A percentile compares a stretch with the other conserved stretches of the same genome.
Evolutionary conservation across 176 grass and related monocot genomes (phyloP).

Genomic region (Olyra latifolia): DNA sequence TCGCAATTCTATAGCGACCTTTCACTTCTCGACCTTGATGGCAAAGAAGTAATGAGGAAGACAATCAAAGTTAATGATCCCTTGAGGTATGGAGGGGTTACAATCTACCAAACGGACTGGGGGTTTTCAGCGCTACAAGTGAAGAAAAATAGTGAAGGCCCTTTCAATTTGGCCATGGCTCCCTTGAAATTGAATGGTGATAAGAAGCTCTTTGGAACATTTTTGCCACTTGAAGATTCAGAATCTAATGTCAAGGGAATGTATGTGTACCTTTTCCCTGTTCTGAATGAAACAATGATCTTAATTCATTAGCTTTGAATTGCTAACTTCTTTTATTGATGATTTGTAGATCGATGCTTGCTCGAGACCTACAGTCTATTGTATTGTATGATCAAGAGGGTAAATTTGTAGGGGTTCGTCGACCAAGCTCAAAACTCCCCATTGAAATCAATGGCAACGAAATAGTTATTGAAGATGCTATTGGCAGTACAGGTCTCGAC

Average conservation of each 20-base stretch:
- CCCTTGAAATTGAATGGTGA: constrained; percentile 77
- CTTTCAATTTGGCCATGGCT: constrained; percentile 91
- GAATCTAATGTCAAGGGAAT: constrained; percentile 84
- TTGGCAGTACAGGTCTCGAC: constrained; percentile 88
- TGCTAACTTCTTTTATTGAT: constrained; percentile 15
- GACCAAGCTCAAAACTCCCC: constrained; percentile 82
- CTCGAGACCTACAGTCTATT: constrained; percentile 92
- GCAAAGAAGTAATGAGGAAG: constrained; percentile 85
- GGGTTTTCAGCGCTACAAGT: constrained; percentile 89
- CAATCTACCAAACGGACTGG: constrained; percentile 97
- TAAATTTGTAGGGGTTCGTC: constrained; percentile 90
- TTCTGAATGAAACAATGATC: constrained; percentile 5
- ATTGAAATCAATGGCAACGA: constrained; percentile 95
- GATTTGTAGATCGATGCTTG: constrained; percentile 85
- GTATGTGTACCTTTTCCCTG: constrained; percentile 46
- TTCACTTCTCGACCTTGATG: constrained; percentile 83
- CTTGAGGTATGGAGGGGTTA: constrained; percentile 75
- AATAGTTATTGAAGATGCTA: constrained; percentile 95
- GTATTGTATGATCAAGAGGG: constrained; percentile 98
- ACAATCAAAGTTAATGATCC: constrained; percentile 97
- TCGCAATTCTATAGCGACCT: constrained; percentile 92
- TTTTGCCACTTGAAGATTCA: constrained; percentile 67
- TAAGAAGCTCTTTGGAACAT: constrained; percentile 82
- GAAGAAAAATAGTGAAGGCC: constrained; percentile 87
- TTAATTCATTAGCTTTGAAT: background rate